Percentiles rank a stretch among this genome's conserved stretches.
Conservation (phyloP, 169 alveolate genomes). For the Condylostoma magnum region DNA sequence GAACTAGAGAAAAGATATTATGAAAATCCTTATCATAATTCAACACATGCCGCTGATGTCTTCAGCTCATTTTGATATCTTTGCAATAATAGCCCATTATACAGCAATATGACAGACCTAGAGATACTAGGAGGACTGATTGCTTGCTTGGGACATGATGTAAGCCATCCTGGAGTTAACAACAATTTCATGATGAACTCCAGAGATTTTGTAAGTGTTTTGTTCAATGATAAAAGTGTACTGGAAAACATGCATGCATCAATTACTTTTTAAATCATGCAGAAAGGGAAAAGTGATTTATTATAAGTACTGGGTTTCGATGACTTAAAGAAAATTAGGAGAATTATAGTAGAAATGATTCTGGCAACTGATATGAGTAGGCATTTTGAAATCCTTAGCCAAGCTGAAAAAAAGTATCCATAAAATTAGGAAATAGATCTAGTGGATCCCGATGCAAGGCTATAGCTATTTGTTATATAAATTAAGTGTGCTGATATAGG, state of each 20-base stretch:
- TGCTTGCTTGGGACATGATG: constrained; percentile 92
- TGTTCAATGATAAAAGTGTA: constrained; percentile 90
- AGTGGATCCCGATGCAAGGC: constrained; percentile 71
- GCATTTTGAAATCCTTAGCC: constrained; percentile 85
- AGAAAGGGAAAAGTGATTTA: constrained; percentile 37
- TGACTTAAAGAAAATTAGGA: constrained; percentile 59
- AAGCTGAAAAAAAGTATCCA: constrained; percentile 74
- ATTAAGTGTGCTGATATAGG: constrained; percentile 94
- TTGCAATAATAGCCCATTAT: background rate
- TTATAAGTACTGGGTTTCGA: constrained; percentile 46
- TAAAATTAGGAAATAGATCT: no score
- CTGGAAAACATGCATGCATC: constrained; percentile 93
- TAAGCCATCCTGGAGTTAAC: constrained; percentile 91
- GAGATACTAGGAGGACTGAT: constrained; percentile 75
- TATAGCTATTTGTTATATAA: constrained; percentile 66
- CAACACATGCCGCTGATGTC: constrained; percentile 50
- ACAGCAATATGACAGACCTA: constrained; percentile 24
- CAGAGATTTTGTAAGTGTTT: constrained; percentile 57
- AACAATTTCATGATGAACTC: constrained; percentile 40
- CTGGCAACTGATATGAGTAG: constrained; percentile 93
- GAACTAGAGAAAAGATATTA: background rate
- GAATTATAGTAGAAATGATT: constrained; percentile 87
- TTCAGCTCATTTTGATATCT: constrained; percentile 29
- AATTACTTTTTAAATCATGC: constrained; percentile 71
- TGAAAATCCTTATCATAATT: constrained; percentile 49